These are phyloP conservation scores for Bisporella sp. DNA, from an alignment of 2,329 filamentous ascomycete genomes.

Conservation along the genomic window DNA sequence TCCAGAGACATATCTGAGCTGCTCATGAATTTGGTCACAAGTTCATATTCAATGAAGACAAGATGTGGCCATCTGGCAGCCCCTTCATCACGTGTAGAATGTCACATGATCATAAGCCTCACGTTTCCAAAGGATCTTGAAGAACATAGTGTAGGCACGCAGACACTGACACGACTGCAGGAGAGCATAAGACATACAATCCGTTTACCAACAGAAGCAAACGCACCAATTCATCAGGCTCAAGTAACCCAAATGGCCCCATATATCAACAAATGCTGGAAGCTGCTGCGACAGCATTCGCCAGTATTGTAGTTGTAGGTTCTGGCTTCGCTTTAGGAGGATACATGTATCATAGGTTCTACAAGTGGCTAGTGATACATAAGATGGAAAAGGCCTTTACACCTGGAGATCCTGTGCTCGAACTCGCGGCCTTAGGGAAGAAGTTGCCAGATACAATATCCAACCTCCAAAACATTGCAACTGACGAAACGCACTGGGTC, in stretches of 20 bases:
- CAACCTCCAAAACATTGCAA: conserved; percentile 28
- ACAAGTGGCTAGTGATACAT: conserved; percentile 83
- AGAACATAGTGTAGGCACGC: too few relatives aligned
- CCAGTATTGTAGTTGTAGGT: conserved; percentile 66
- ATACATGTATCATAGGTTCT: conserved; percentile 72
- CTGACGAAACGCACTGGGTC: conserved; percentile 62
- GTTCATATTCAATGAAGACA: too few relatives aligned
- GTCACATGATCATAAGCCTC: too few relatives aligned
- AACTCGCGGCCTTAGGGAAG: conserved; percentile 63
- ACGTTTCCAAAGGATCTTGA: too few relatives aligned
- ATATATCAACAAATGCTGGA: conserved; percentile 57
- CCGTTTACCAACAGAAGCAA: neutral
- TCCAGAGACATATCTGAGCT: too few relatives aligned
- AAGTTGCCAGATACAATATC: conserved; percentile 38
- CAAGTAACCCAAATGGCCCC: conserved; percentile 13
- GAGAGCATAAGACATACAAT: neutral
- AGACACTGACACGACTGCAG: neutral
- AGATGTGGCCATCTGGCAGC: too few relatives aligned
- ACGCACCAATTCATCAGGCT: too few relatives aligned
- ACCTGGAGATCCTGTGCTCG: conserved; percentile 84
- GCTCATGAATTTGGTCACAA: too few relatives aligned
- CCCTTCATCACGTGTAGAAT: too few relatives aligned
- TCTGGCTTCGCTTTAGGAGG: conserved; percentile 58
- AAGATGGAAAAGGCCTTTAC: conserved; percentile 93
- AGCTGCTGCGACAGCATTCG: conserved; percentile 66